Evolutionary conservation across 2,329 filamentous ascomycete species (phyloP).

Genomic region (Aspergillus fijiensis): DNA sequence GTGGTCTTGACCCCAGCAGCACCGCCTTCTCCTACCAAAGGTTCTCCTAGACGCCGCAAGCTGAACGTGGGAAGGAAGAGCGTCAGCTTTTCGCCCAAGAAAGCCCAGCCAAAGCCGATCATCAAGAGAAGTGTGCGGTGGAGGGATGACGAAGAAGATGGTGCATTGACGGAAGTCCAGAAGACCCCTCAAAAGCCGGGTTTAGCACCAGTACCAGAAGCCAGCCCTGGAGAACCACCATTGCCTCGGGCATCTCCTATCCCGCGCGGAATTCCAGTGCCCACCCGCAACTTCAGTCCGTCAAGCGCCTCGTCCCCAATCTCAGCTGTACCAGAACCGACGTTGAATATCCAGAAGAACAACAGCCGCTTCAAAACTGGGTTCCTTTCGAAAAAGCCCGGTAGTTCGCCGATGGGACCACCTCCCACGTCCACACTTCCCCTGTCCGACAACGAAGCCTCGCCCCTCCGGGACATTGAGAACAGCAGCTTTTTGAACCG

Average conservation of each 20-base stretch:
- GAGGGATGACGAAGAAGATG: slow-evolving; percentile 87
- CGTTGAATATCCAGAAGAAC: slow-evolving; percentile 63
- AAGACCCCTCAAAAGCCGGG: slow-evolving; percentile 76
- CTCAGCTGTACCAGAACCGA: slow-evolving; percentile 57
- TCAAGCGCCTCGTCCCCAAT: slow-evolving; percentile 56
- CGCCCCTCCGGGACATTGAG: slow-evolving; percentile 56
- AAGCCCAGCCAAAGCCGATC: slow-evolving; percentile 59
- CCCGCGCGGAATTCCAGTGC: slow-evolving; percentile 44
- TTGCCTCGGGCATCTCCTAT: slow-evolving; percentile 56
- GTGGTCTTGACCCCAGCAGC: slow-evolving; percentile 33
- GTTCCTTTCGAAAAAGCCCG: slow-evolving; percentile 71
- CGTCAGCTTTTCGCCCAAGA: slow-evolving; percentile 78
- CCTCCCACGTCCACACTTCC: slow-evolving; percentile 59
- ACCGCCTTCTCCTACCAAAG: slow-evolving; percentile 65
- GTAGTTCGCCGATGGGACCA: slow-evolving; percentile 63
- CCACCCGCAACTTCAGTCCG: slow-evolving; percentile 36
- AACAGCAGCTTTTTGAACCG: slow-evolving; percentile 51
- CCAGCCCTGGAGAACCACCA: slow-evolving; percentile 52
- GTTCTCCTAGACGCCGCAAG: slow-evolving; percentile 79
- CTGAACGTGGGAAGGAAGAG: slow-evolving; percentile 63
- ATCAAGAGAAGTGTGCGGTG: slow-evolving; percentile 81
- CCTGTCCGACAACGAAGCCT: slow-evolving; percentile 59
- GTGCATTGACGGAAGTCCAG: slow-evolving; percentile 83
- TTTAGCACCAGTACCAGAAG: slow-evolving; percentile 53
- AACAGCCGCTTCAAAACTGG: slow-evolving; percentile 85